Evolutionary conservation across 495 filamentous ascomycete genomes (phyloP).

Genomic region (Xylaria castorea): DNA sequence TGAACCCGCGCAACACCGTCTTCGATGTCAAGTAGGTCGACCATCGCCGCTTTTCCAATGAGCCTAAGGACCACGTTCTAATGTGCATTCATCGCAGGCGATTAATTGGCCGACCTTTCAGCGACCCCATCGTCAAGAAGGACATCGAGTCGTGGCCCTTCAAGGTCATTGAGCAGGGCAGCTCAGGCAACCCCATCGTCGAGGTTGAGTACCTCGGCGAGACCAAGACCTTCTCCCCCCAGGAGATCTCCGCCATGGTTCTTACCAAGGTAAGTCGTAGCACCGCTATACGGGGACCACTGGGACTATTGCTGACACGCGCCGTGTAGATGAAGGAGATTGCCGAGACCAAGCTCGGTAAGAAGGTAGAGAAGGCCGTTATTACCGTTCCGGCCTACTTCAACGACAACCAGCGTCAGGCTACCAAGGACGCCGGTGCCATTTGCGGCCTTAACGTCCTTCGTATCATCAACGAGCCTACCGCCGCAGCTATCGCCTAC

Average conservation of each 20-base stretch:
- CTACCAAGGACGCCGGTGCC: conserved; percentile 98
- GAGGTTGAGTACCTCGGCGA: conserved; percentile 96
- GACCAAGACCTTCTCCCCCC: conserved; percentile 92
- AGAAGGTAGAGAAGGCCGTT: conserved; percentile 97
- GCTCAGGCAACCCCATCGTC: conserved; percentile 79
- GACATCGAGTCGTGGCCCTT: conserved; percentile 98
- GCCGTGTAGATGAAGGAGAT: conserved; percentile 88
- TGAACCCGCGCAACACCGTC: conserved; percentile 97
- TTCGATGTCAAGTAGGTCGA: conserved; percentile 88
- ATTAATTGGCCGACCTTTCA: conserved; percentile 93
- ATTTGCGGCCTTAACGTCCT: conserved; percentile 97
- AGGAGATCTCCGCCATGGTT: conserved; percentile 98
- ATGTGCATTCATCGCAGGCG: conserved; percentile 60
- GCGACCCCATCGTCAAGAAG: conserved; percentile 95
- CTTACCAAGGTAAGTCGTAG: conserved; percentile 72
- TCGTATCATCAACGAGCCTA: conserved; percentile 99
- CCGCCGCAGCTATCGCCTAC: conserved; percentile 95
- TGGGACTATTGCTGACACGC: conserved; percentile 28
- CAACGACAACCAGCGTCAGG: conserved; percentile 99
- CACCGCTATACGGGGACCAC: background rate
- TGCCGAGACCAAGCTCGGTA: conserved; percentile 94
- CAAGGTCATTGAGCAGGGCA: conserved; percentile 89
- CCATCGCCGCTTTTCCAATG: background rate
- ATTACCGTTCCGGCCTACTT: conserved; percentile 99
- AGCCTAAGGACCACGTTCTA: conserved; percentile 31